These are phyloP conservation scores for Cercophora sp. DNA, from an alignment of 495 filamentous ascomycete species.

Conservation along the genomic window DNA sequence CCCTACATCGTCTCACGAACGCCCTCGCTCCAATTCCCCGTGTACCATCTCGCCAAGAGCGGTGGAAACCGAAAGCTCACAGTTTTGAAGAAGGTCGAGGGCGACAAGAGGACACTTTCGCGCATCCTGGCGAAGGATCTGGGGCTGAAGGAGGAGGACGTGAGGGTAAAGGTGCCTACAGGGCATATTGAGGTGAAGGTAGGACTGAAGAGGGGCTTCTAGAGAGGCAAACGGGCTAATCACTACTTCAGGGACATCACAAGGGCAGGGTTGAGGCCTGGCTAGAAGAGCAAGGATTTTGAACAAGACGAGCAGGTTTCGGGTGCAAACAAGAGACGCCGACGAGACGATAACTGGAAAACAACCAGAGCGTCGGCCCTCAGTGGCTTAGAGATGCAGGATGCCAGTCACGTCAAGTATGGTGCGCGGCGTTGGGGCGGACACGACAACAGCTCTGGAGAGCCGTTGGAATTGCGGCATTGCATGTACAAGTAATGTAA, in stretches of 20 bases:
- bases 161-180: slow-evolving; percentile 56
- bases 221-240: background rate
- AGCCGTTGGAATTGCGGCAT: too few species aligned
- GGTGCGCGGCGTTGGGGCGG: too few species aligned
- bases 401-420: too few species aligned
- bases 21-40: slow-evolving; percentile 62
- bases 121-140: slow-evolving; percentile 39
- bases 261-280: background rate
- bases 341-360: too few species aligned
- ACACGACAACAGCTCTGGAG: too few species aligned
- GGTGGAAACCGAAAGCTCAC: slow-evolving; percentile 78
- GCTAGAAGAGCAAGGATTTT: background rate
- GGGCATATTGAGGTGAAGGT: slow-evolving; percentile 65
- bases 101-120: slow-evolving; percentile 57
- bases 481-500: slow-evolving; percentile 6
- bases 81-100: slow-evolving; percentile 71
- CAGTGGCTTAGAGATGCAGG: too few species aligned
- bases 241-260: background rate
- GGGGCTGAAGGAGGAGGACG: slow-evolving; percentile 40
- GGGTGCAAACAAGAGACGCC: too few species aligned
- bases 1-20: slow-evolving; percentile 76
- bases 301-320: background rate
- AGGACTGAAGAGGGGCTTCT: slow-evolving; percentile 13
- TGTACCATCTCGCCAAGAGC: slow-evolving; percentile 72
- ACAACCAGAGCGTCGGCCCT: too few species aligned